Conservation (phyloP, 108 stramenopile species). For the Nitzschia sp. region DNA sequence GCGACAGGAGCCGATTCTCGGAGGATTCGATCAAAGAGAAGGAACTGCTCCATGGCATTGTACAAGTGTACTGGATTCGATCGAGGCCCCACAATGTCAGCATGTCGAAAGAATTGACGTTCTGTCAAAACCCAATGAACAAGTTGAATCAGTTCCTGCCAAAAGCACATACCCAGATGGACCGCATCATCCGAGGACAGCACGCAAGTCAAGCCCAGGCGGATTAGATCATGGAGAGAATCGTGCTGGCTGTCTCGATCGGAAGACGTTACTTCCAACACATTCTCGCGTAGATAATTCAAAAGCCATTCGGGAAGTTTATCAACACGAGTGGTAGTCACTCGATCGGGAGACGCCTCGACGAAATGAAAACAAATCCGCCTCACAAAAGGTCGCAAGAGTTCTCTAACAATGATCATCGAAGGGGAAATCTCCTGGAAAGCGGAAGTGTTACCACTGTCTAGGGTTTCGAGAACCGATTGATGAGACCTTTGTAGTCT, state of each 20-base stretch:
- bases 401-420: slow-evolving; percentile 15
- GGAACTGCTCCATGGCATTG: slow-evolving; percentile 71
- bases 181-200: slow-evolving; percentile 1
- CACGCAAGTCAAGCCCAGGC: slow-evolving; percentile 4
- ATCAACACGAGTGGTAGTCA: slow-evolving; percentile 57
- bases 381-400: slow-evolving; percentile 26
- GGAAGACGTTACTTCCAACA: slow-evolving; percentile 28
- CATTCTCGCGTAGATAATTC: slow-evolving; percentile 59
- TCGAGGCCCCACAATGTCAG: slow-evolving; percentile 46
- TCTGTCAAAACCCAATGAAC: slow-evolving; percentile 60
- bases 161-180: slow-evolving; percentile 31
- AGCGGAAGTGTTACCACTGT: not conserved
- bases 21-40: slow-evolving; percentile 59
- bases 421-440: slow-evolving; percentile 2
- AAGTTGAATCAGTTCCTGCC: slow-evolving; percentile 58
- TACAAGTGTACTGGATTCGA: slow-evolving; percentile 41
- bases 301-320: slow-evolving; percentile 82
- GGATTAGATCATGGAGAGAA: slow-evolving; percentile 20
- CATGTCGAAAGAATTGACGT: slow-evolving; percentile 66
- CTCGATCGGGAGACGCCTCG: slow-evolving; percentile 38
- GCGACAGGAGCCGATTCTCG: slow-evolving; percentile 12
- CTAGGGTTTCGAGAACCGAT: slow-evolving; percentile 11
- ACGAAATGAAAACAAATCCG: slow-evolving; percentile 68
- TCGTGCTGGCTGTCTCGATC: not conserved
- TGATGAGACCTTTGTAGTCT: slow-evolving; percentile 6